A percentile compares a stretch with the other conserved stretches of the same genome.
phyloP scores from a whole-genome alignment of 495 filamentous ascomycete species.

The Delitschia confertaspora region DNA sequence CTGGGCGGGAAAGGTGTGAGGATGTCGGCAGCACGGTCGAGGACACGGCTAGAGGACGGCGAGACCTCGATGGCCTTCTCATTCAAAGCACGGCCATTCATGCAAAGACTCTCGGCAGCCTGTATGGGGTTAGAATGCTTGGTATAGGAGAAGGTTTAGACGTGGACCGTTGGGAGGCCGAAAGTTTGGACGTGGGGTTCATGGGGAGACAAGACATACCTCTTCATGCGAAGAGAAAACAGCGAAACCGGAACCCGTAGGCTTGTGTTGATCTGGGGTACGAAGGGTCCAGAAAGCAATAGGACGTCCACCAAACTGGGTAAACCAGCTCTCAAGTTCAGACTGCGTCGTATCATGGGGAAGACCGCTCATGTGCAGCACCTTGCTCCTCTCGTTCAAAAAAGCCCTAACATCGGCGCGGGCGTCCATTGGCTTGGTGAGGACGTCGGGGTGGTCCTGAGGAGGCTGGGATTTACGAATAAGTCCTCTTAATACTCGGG shows the following conservation, averaged over 20 bases:
- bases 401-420: constrained; percentile 95
- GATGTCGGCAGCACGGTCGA: constrained; percentile 90
- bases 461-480: constrained; percentile 92
- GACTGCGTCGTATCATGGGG: constrained; percentile 98
- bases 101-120: constrained; percentile 87
- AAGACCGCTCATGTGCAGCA: constrained; percentile 91
- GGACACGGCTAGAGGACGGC: constrained; percentile 86
- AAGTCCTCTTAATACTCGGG: constrained; percentile 80
- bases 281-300: constrained; percentile 98
- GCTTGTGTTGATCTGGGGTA: constrained; percentile 97
- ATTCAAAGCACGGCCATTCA: constrained; percentile 96
- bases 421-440: constrained; percentile 93
- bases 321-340: constrained; percentile 98
- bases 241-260: constrained; percentile 92
- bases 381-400: constrained; percentile 88
- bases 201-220: constrained; percentile 49
- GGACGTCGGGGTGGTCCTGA: constrained; percentile 85
- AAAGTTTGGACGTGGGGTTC: too few relatives aligned
- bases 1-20: constrained; percentile 94
- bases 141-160: not conserved
- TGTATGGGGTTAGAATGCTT: constrained; percentile 14
- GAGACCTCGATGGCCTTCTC: constrained; percentile 99
- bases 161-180: not conserved
- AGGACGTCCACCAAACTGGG: constrained; percentile 94
- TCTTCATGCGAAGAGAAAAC: constrained; percentile 99